Base-by-base conservation (phyloP, 352 stramenopile species). In the Phytophthora pseudosyringae region DNA sequence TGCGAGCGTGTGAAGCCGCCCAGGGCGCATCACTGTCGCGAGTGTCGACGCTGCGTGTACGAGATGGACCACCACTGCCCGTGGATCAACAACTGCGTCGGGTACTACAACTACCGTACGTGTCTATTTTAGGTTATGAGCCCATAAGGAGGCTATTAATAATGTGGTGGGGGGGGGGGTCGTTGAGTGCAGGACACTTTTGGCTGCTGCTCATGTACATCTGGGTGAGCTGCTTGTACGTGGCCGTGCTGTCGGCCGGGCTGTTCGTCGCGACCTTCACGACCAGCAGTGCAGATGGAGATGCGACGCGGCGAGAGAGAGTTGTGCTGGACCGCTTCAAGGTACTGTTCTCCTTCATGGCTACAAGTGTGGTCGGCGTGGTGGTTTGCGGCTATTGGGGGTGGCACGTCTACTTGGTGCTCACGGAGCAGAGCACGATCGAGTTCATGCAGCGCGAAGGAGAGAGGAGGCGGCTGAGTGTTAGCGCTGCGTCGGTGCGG, bases 51-150 rank as follows among this genome's bases (percentile, higher is more conserved):
- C 55, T 98, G 94, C 53, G 88, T 98, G 31, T 89, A 96, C 59
- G 95, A 98, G 75, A 98, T 99, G 95, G 97, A 99, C 77, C 97
- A 99, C 90, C 94, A 99, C 70, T 98, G 96, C 67, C 95, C 95
- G 8, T 99, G 96, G 96, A 85, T 99, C 16, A 99, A 99, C 79
- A 99, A 99, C 80, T 99, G 96, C 69, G 90, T 99, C 26, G 97
- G 96, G 35, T 96, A 97, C 68, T 83, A 91, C 62, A 99, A 99
- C 81, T 97, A 99, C 82, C 44, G 78, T 86, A 62, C 10, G 76
- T 75, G 38, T 44, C n/a, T 16, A 29, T 28, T 55, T 44, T 43
- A 47, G 31, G 15, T 33, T 46, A 48, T 41, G 15, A 43, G 35
- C n/a, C 28, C 28, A 46, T 35, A 29, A 32, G 39, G 25, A 44